phyloP scores from a whole-genome alignment of 371 early-diverging fungal genomes.

The Enteropsectra breve region DNA sequence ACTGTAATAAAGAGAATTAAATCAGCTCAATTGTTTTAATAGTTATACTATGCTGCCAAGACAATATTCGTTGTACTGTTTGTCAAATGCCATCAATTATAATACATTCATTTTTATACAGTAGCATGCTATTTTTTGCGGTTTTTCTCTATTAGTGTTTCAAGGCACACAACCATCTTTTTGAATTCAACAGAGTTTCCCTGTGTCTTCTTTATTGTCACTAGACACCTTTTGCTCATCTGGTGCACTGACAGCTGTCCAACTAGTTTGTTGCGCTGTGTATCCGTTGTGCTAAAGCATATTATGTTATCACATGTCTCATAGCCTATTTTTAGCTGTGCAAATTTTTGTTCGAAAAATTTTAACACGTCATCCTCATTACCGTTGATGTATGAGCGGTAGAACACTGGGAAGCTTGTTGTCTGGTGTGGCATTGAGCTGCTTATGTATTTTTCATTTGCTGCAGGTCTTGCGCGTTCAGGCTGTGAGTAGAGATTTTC shows the following conservation, averaged over 20 bases:
- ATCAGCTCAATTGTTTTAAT: too few relatives aligned
- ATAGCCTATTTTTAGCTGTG: conserved; percentile 26
- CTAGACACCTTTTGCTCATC: conserved; percentile 21
- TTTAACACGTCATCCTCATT: neutral
- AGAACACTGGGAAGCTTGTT: conserved; percentile 23
- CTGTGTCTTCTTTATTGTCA: conserved; percentile 45
- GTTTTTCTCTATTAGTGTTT: too few relatives aligned
- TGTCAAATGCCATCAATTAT: too few relatives aligned
- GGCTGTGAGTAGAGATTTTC: conserved; percentile 39
- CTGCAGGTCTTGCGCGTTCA: conserved; percentile 14
- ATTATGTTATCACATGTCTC: conserved; percentile 10
- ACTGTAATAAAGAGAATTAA: too few relatives aligned
- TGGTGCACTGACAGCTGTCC: conserved; percentile 48
- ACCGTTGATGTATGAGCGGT: conserved; percentile 41
- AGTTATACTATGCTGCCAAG: too few relatives aligned
- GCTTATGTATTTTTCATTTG: neutral
- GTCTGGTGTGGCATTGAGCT: conserved; percentile 48
- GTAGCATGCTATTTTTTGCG: too few relatives aligned
- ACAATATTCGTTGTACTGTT: too few relatives aligned
- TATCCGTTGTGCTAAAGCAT: conserved; percentile 54
- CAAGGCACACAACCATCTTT: conserved; percentile 39
- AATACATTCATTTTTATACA: too few relatives aligned
- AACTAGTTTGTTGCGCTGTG: conserved; percentile 41
- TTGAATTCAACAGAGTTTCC: conserved; percentile 59
- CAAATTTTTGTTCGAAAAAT: conserved; percentile 19